Conservation (phyloP, 768 basidiomycete genomes). For the Dentipellis fragilis region DNA sequence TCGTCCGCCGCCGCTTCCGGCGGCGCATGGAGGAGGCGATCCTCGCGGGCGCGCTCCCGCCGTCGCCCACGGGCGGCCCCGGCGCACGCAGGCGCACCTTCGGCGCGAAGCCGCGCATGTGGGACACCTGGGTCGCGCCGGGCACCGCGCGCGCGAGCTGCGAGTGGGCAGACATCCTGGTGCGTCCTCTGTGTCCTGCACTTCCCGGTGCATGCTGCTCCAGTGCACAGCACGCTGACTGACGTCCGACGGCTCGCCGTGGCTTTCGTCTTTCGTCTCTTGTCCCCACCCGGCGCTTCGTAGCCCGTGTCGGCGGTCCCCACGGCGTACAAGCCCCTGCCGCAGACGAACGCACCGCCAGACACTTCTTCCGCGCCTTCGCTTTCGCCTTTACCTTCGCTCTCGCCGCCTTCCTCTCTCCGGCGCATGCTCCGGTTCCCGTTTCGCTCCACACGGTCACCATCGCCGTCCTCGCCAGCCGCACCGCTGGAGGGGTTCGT, state of each 20-base stretch:
- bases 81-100: constrained; percentile 29
- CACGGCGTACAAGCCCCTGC: neutral
- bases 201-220: neutral
- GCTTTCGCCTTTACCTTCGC: neutral
- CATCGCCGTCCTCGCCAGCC: neutral
- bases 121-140: constrained; percentile 32
- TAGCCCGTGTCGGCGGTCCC: constrained; percentile 11
- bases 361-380: neutral
- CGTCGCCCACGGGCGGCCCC: constrained; percentile 20
- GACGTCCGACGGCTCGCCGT: too few relatives aligned
- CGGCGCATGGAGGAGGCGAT: constrained; percentile 43
- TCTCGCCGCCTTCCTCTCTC: neutral
- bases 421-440: neutral
- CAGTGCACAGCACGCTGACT: neutral
- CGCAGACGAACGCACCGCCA: neutral
- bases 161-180: constrained; percentile 41
- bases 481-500: neutral
- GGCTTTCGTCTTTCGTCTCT: too few relatives aligned
- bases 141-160: constrained; percentile 18
- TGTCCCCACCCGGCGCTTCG: neutral
- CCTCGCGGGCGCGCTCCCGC: constrained; percentile 36
- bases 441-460: neutral
- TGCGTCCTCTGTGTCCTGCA: constrained; percentile 17
- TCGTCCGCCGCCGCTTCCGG: constrained; percentile 49
- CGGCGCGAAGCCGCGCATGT: constrained; percentile 40